Base-by-base conservation (phyloP, 1,139 yeast genomes). In the Geotrichum fermentans region DNA sequence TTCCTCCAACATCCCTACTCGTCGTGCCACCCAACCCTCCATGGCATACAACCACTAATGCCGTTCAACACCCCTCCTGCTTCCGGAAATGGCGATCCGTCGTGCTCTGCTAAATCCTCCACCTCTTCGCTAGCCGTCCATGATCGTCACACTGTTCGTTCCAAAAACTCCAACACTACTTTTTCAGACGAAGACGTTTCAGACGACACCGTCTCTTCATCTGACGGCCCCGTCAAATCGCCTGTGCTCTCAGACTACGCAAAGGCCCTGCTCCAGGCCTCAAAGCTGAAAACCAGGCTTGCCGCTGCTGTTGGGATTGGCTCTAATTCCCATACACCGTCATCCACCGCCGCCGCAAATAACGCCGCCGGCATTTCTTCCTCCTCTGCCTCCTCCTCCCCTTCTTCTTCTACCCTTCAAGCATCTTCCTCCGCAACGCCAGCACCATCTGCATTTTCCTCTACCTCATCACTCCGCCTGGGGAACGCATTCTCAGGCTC, bases 191-290 rank as follows among this genome's bases (percentile, higher is more conserved):
- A 40, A 30, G 43, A 40, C 35, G 22, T 40, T 21, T 40, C 37
- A 14, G 62, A 59, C 44, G 65, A 62, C 49, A 56, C 62, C 1
- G 49, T 56, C 16, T 61, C 65, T 2, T 58, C 64, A 11, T 59
- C 58, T 35, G 85, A 79, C 56, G 74, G 70, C 52, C 74, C 79
- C 21, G 74, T 77, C 53, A 70, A 77, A 51, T 86, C 87, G 0
- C 88, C 88, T 1, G 79, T 80, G 13, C 69, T 82, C 55, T 80
- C 86, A 60, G 75, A 82, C 11, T 81, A 80, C 55, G 77, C 75
- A 0, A 61, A 71, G 52, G 72, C 73, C 14, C 55, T 74, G 5
- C 56, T 74, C 32, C 67, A 69, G 18, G 69, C 66, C 22, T 59
- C 33, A 10, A 41, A 40, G 24, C 40, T 41, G 6, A 32, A 41